Evolutionary conservation across 768 basidiomycete species (phyloP), one percentile per base, ranked within the genome.

Genomic region (Calocera cornea): DNA sequence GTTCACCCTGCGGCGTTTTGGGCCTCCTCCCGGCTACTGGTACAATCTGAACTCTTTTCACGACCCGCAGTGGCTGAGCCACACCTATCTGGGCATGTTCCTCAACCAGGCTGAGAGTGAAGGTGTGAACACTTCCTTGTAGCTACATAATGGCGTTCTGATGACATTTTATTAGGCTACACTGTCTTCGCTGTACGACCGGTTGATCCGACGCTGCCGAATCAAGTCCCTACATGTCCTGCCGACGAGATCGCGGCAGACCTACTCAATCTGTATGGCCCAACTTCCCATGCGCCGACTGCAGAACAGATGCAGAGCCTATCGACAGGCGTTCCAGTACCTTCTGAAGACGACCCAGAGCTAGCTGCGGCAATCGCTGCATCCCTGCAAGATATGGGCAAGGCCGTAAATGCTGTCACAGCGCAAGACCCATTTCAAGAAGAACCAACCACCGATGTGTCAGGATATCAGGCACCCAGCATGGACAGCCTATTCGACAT

Each of bases 1-100:
- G 94, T 90, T 90, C 73, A 88, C 92, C 10, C 79, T 92, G 34
- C 86, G 91, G 50, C 84, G 89, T 22, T 95, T 95, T 73, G 91
- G 90, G 22, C 74, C 72, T 65, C 79, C 82, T 17, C 78, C 80
- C 65, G 86, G 84, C 14, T 86, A 90, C 74, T 94, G 92, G 92
- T 93, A 90, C 78, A 92, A 95, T 75, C 80, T 95, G 11, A 89
- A 95, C 73, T 94, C 92, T 10, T 87, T 83, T 70, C 69, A 79
- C 36, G 74, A 76, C 2, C 92, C 94, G 10, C 86, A 92, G 75
- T 92, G 91, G 89, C 83, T 97, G 34, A 82, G 89, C 33, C 88
- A 85, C 71, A 83, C 86, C 0, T 94, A 92, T 77, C 83, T 97
- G 2, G 85, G 85, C 65, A 87, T 95, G 87, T 85, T 91, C 63